Conservation (phyloP, 192 early-diverging fungal species). For the Backusella morwellensis region DNA sequence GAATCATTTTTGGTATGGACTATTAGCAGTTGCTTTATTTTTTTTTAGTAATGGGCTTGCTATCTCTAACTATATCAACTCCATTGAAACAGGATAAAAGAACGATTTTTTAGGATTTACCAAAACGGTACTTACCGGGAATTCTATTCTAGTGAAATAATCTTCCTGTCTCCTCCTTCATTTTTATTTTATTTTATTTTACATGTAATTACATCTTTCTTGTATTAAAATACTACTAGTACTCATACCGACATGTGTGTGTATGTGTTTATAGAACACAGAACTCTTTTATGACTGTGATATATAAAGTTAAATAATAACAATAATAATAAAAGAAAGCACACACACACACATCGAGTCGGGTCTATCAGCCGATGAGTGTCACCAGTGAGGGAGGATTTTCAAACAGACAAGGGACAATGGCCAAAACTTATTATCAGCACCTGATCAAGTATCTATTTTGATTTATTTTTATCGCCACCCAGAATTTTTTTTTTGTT, state of each 20-base stretch:
- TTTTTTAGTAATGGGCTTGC: neutral
- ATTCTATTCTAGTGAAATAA: neutral
- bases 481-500: neutral
- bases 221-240: neutral
- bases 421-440: neutral
- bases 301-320: neutral
- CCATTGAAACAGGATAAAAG: neutral
- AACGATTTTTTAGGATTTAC: constrained; percentile 9
- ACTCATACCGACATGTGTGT: neutral
- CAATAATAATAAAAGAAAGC: neutral
- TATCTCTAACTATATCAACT: neutral
- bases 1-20: neutral
- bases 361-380: constrained; percentile 6
- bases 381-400: constrained; percentile 7
- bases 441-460: neutral
- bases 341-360: neutral
- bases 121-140: constrained; percentile 9
- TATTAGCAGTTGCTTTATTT: neutral
- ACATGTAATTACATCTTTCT: neutral
- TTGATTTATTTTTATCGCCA: neutral
- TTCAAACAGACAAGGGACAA: constrained; percentile 16
- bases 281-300: neutral
- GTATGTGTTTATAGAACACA: neutral
- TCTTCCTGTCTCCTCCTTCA: neutral
- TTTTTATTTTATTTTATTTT: neutral